These are phyloP conservation scores for Phellinidium pouzarii DNA, from an alignment of 1,284 basidiomycete genomes.

Conservation along the genomic window DNA sequence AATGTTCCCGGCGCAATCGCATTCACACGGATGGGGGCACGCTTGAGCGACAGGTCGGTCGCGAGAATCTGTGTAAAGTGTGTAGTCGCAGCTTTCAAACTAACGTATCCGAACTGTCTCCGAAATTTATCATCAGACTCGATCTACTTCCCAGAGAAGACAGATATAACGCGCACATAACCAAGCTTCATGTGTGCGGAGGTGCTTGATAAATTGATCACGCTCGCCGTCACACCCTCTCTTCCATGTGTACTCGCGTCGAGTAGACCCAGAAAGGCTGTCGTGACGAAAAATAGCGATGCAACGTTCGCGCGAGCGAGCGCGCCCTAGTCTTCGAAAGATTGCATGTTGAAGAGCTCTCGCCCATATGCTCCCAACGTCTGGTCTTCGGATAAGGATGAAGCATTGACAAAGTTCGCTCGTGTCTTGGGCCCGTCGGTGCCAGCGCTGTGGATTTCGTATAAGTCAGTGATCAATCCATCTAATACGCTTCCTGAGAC, in stretches of 20 bases:
- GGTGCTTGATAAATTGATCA: slow-evolving; percentile 31
- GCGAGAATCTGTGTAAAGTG: slow-evolving; percentile 29
- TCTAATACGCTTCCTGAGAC: not conserved
- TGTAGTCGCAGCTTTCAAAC: slow-evolving; percentile 28
- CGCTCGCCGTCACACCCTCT: slow-evolving; percentile 23
- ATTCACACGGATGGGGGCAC: slow-evolving; percentile 28
- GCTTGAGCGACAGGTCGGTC: slow-evolving; percentile 27
- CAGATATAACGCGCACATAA: not conserved
- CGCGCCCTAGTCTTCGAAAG: slow-evolving; percentile 25
- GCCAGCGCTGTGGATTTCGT: slow-evolving; percentile 22
- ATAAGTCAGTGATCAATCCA: not conserved
- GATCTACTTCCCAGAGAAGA: no score
- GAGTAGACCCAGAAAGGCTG: slow-evolving; percentile 30
- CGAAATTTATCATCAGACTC: not conserved
- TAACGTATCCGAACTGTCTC: slow-evolving; percentile 28
- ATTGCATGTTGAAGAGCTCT: slow-evolving; percentile 25
- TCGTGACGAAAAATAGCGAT: slow-evolving; percentile 29
- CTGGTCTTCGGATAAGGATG: slow-evolving; percentile 17
- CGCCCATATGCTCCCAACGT: slow-evolving; percentile 21
- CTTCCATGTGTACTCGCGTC: slow-evolving; percentile 21
- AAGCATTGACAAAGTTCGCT: slow-evolving; percentile 16
- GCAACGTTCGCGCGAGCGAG: slow-evolving; percentile 25
- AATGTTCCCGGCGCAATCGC: slow-evolving; percentile 29
- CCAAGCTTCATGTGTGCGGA: slow-evolving; percentile 24
- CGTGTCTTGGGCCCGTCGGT: slow-evolving; percentile 20